These are phyloP conservation scores for Starmerella roubikii DNA, from an alignment of 805 yeast genomes.

Conservation along the genomic window DNA sequence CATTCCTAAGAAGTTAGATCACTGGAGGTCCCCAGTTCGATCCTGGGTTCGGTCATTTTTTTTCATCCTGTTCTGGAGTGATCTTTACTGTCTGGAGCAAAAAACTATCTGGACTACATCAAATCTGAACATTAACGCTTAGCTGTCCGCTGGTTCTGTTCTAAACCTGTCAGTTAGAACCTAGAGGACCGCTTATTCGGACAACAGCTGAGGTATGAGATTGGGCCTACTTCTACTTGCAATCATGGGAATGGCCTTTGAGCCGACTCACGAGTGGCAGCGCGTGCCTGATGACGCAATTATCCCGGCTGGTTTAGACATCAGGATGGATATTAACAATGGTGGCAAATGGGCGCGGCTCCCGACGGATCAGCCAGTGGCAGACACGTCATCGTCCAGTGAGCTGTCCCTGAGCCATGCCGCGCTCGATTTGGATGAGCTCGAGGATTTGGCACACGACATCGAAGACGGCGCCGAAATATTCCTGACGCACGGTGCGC, in stretches of 20 bases:
- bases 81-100: too few relatives aligned
- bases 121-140: too few relatives aligned
- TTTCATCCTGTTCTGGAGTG: not conserved
- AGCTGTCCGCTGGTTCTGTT: too few relatives aligned
- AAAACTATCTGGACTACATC: too few relatives aligned
- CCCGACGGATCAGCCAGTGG: not conserved
- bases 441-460: slow-evolving; percentile 48
- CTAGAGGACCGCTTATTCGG: too few relatives aligned
- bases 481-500: slow-evolving; percentile 22
- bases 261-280: slow-evolving; percentile 58
- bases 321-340: slow-evolving; percentile 61
- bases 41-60: slow-evolving; percentile 21
- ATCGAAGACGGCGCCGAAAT: slow-evolving; percentile 42
- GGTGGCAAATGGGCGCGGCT: slow-evolving; percentile 57
- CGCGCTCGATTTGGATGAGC: slow-evolving; percentile 15
- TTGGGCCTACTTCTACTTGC: slow-evolving; percentile 1
- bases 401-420: not conserved
- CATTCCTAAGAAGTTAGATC: slow-evolving; percentile 16
- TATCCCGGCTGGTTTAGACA: slow-evolving; percentile 69
- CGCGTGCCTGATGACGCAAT: slow-evolving; percentile 53
- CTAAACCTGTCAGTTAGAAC: too few relatives aligned
- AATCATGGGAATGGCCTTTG: slow-evolving; percentile 29
- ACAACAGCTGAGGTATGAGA: too few relatives aligned
- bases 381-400: not conserved
- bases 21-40: slow-evolving; percentile 23